Base-by-base conservation (phyloP, 2,329 filamentous ascomycete species). In the Pseudogymnoascus sp. region DNA sequence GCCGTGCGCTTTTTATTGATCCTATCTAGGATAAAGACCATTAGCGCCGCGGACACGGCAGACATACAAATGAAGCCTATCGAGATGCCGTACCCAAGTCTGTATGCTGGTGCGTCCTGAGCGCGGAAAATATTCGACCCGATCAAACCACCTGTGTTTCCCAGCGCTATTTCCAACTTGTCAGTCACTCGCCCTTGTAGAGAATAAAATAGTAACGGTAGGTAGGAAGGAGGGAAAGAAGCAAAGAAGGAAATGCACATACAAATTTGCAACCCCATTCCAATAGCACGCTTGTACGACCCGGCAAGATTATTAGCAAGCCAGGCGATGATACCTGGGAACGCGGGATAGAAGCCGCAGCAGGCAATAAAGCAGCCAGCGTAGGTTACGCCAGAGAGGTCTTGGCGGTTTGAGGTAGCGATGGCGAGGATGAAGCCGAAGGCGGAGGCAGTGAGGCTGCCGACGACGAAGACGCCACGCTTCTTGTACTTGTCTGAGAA, bases 181-280 rank as follows among this genome's bases (percentile, higher is more conserved):
- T 47, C 42, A 47, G 42, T 25, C 18, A 25, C 21, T 25, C 2
- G 18, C 42, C 21, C 42, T 47, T n/a, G 42, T 11, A 25, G 21
- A 47, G 12, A 47, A 47, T 25, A 25, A 47, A 47, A 47, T 47
- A n/a, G 12, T 25, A 3, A n/a, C 23, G 42, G 12, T 47, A 25
- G 28, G 28, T 11, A 31, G 7, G 28, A 10, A 31, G 50, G 25
- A 59, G 18, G n/a, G 16, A 16, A 18, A 33, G 28, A 59, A n/a
- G 12, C 21, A 14, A 47, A n/a, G 21, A 25, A 25, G 12, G 12
- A 25, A 28, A 50, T 28, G 8, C 4, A 50, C 44, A 28, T 7
- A 50, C 44, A 50, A 59, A 88, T 86, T 37, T 85, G 83, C 18
- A 88, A 74, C 0, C 84, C 85, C 80, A 87, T 87, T 1, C 84